Conservation (phyloP, 352 stramenopile genomes). For the Thalassiosira mediterranea region DNA sequence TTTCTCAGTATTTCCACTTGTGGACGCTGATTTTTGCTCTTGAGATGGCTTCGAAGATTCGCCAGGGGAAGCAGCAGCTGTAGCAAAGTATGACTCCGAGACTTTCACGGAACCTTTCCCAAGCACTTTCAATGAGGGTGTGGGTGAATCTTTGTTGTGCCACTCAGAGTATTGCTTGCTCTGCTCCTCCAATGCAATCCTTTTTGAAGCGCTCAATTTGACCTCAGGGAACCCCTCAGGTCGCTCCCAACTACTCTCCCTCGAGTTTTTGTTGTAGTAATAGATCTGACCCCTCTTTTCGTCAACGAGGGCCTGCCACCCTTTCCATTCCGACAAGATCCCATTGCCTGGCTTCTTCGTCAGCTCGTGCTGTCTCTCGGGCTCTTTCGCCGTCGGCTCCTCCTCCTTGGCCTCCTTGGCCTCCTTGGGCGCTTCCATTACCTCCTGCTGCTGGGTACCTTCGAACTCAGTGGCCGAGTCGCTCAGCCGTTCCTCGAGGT, state of each 20-base stretch:
- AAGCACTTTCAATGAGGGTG: too few relatives aligned
- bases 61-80: too few relatives aligned
- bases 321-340: slow-evolving; percentile 14
- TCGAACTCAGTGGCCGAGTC: slow-evolving; percentile 13
- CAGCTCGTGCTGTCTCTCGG: background rate
- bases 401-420: background rate
- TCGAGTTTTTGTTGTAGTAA: slow-evolving; percentile 58
- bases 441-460: slow-evolving; percentile 22
- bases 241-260: slow-evolving; percentile 55
- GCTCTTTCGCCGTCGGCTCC: background rate
- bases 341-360: slow-evolving; percentile 2
- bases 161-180: slow-evolving; percentile 34
- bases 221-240: slow-evolving; percentile 34
- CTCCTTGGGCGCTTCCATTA: background rate
- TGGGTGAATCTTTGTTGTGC: slow-evolving; percentile 1
- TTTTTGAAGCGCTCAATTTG: slow-evolving; percentile 33
- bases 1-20: background rate
- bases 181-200: slow-evolving; percentile 20
- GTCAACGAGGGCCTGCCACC: slow-evolving; percentile 25
- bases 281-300: slow-evolving; percentile 49
- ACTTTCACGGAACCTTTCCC: too few relatives aligned
- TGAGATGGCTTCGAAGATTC: background rate
- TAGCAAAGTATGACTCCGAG: too few relatives aligned
- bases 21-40: background rate
- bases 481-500: slow-evolving; percentile 38